Conservation (phyloP, 2,329 filamentous ascomycete genomes). For the Cercospora sesami region DNA sequence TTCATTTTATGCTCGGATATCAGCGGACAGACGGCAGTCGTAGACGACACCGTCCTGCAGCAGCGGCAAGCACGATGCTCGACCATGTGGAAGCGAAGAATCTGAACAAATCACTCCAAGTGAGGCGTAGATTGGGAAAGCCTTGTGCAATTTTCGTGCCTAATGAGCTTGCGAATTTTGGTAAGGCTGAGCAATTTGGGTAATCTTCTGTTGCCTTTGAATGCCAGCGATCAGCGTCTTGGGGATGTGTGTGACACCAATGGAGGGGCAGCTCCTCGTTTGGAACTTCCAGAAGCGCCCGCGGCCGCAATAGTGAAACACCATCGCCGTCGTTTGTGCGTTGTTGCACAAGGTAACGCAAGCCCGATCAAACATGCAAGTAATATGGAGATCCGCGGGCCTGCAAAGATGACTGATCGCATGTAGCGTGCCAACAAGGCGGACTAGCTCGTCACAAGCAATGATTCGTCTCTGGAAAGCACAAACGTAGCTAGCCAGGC, state of each 20-base stretch:
- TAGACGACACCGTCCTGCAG: neutral
- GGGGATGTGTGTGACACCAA: neutral
- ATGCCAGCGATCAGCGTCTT: neutral
- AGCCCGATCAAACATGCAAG: conserved; percentile 16
- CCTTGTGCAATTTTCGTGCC: conserved; percentile 3
- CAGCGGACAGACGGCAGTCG: neutral
- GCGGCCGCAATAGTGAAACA: conserved; percentile 5
- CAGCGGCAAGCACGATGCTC: neutral
- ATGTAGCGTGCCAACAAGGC: neutral
- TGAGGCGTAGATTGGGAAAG: conserved; percentile 15
- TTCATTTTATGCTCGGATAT: conserved; percentile 1
- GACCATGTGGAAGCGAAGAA: conserved; percentile 1
- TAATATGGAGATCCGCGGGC: conserved; percentile 16
- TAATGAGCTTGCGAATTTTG: neutral
- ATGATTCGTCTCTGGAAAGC: neutral
- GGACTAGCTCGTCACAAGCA: neutral
- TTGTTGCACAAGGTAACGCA: conserved; percentile 10
- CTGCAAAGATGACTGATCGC: conserved; percentile 7
- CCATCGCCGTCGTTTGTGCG: neutral
- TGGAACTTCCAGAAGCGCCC: conserved; percentile 8
- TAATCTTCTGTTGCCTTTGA: neutral
- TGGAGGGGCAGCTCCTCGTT: neutral
- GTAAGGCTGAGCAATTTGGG: conserved; percentile 17
- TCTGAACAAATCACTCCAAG: conserved; percentile 5
- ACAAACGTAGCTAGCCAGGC: neutral